These are phyloP conservation scores for Barnettozyma hawaiiensis DNA, from an alignment of 1,139 yeast species.

Conservation along the genomic window DNA sequence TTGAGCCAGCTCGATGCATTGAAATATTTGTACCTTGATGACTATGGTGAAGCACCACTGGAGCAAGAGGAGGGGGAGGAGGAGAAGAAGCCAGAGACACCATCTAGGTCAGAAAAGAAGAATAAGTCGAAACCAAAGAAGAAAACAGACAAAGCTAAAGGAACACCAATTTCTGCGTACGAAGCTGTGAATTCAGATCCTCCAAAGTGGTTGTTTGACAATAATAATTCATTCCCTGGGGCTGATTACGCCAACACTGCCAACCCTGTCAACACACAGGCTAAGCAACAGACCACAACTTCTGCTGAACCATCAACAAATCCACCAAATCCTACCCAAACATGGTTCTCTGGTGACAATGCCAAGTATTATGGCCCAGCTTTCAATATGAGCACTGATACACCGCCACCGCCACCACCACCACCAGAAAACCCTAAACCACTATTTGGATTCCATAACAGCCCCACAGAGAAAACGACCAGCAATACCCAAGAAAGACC, in stretches of 20 bases:
- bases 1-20: slow-evolving; percentile 8
- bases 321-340: not conserved
- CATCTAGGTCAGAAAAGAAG: not conserved
- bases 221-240: not conserved
- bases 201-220: not conserved
- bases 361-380: not conserved
- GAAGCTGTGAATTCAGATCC: slow-evolving; percentile 1
- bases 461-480: not conserved
- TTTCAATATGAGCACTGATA: not conserved
- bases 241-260: not conserved
- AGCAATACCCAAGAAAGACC: not conserved
- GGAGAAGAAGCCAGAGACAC: not conserved
- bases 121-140: not conserved
- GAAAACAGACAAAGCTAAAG: not conserved
- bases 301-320: not conserved
- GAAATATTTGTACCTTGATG: slow-evolving; percentile 1
- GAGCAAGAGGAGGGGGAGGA: too few species aligned
- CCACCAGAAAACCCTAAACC: not conserved
- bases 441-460: not conserved
- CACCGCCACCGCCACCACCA: not conserved
- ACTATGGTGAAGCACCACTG: slow-evolving; percentile 8
- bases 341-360: not conserved
- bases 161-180: not conserved
- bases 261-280: not conserved
- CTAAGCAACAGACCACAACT: not conserved